Evolutionary conservation across 2,329 filamentous ascomycete species (phyloP), one percentile per base, ranked within the genome.

Genomic region (Fusarium papillatum): DNA sequence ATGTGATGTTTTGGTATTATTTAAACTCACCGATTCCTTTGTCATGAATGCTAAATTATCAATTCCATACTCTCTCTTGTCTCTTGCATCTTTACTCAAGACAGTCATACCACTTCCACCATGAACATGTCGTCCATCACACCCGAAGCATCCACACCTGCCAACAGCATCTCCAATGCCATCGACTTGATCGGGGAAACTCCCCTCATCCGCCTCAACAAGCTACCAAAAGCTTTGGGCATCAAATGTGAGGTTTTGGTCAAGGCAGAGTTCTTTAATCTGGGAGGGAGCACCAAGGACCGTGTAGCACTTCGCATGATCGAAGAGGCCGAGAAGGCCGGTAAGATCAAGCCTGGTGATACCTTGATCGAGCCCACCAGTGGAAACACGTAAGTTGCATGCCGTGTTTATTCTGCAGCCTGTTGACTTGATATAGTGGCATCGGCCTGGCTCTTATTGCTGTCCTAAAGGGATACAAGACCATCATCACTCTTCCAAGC

Each of bases 321-420:
- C 74, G 95, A 98, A 85, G 94, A 96, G 83, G 96, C 96, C n/a
- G 96, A 98, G 88, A 92, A 91, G 81, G 93, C 90, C 63, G 97
- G 96, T 53, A 93, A 96, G 77, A 98, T 98, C 87, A 98, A 96
- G 89, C 96, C 96, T n/a, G 96, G 96, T 69, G 95, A 98, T 86
- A 98, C 95, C 57, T 87, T 98, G 80, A 98, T 98, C 82, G 96
- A 98, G 89, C 96, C 96, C 9, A 98, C 96, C 41, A 98, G 95
- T 81, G 96, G 96, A 65, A 98, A 98, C 84, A 98, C 96, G 87
- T 88, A 83, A 31, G 86, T 81, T 7, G 10, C 24, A 31, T 19
- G 22, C 17, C 34, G 17, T 0, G 3, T 5, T n/a, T 31, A 36
- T 43, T 36, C 34, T n/a, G 11, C 8, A 7, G 5, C 59, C 17